Base-by-base conservation (phyloP, 768 basidiomycete species). In the Chalciporus piperatus region DNA sequence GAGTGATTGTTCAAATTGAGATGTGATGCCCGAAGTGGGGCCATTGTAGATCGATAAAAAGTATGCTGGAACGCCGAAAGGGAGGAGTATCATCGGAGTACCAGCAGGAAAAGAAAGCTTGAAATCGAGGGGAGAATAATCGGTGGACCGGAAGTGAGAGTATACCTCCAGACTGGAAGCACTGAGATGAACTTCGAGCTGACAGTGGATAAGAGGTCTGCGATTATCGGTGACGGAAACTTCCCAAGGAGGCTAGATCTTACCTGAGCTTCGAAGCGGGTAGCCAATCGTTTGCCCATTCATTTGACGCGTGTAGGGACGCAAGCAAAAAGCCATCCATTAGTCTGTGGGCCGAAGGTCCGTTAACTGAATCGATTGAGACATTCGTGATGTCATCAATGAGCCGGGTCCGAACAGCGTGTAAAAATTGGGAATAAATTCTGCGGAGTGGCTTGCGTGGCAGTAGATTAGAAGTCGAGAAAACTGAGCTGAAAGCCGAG, bases 41-140 rank as follows among this genome's bases (percentile, higher is more conserved):
- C 86, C 90, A 14, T 73, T 73, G 60, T 89, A 92, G n/a, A 72
- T 67, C n/a, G 82, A 75, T 37, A 91, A 72, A 57, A 80, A 87
- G 67, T 84, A 87, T 3, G 89, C 88, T 2, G 89, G 87, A 4
- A 79, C 82, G 27, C 80, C 84, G 54, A 82, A 77, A 5, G 89
- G 89, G 17, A 91, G 74, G 4, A 92, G 73, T 10, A 74, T 76
- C 45, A 92, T 83, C 9, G 88, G 87, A 11, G 83, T 76, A 9
- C 89, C 88, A 10, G 81, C 65, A 23, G 76, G 64, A 16, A 81
- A 63, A 19, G 82, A 79, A 12, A 77, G 66, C 22, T 42, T 42
- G 28, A 51, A 42, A 51, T 56, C 50, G 6, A 90, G 70, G 9
- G 83, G 78, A 41, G 84, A 68, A 59, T 82, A 81, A 17, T 79